Evolutionary conservation across 1,284 basidiomycete genomes (phyloP).

Genomic region (Tilletiaria anomala): DNA sequence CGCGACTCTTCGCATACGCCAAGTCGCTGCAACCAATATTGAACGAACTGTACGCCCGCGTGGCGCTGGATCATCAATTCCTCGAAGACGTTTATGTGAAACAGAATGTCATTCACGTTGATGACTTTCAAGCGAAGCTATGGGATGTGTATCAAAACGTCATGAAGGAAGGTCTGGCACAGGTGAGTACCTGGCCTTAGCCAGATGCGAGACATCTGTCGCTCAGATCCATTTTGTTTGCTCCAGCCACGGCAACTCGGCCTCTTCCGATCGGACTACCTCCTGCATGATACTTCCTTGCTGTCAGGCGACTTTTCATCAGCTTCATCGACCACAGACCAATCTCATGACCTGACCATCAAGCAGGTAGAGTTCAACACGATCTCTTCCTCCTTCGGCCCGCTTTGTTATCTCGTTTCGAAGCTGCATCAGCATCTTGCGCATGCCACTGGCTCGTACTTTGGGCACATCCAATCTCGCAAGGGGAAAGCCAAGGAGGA

Average conservation of each 20-base stretch:
- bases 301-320: too few relatives aligned
- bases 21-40: conserved; percentile 59
- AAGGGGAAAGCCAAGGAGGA: background rate
- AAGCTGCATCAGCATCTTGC: conserved; percentile 51
- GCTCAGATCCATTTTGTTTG: too few relatives aligned
- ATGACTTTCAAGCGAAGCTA: conserved; percentile 68
- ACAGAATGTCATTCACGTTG: conserved; percentile 61
- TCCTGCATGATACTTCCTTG: conserved; percentile 54
- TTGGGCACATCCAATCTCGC: background rate
- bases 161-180: conserved; percentile 45
- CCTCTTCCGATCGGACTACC: conserved; percentile 88
- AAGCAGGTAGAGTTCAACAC: conserved; percentile 99
- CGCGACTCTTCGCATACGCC: conserved; percentile 54
- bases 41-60: conserved; percentile 68
- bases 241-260: conserved; percentile 75
- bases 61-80: conserved; percentile 67
- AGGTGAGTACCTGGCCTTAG: too few relatives aligned
- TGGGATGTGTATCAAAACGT: conserved; percentile 73
- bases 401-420: conserved; percentile 58
- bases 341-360: conserved; percentile 44
- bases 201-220: too few relatives aligned
- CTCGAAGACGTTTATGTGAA: conserved; percentile 64
- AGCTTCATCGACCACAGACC: background rate
- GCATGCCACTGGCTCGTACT: conserved; percentile 2
- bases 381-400: conserved; percentile 79